Base-by-base conservation (phyloP, 179 eudicot species). In the Beta macrorhiza region DNA sequence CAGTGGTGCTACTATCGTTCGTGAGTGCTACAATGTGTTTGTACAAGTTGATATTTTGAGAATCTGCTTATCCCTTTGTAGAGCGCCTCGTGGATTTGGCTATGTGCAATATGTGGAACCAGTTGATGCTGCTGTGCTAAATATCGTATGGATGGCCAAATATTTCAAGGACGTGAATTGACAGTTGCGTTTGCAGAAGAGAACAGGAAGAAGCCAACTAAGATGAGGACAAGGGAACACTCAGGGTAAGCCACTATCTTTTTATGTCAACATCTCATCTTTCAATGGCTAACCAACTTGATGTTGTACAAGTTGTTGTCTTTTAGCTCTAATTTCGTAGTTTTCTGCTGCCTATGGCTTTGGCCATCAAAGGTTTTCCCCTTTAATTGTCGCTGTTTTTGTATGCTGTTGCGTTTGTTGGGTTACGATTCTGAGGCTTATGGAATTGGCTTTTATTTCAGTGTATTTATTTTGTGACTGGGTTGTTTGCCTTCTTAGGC, bases 61-160 rank as follows among this genome's bases (percentile, higher is more conserved):
- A 44, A 53, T 82, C 63, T 82, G 59, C 76, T 56, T 84, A 14
- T 67, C 79, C 16, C 79, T 32, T 45, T 84, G 83, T 91, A 96
- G 99, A 82, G 92, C 96, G 22, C 98, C 97, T 51, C 84, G 98
- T 75, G 99, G 99, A 53, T 96, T 96, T 91, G 99, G 99, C 58
- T 96, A 94, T 77, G 92, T 96, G 83, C 99, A 96, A 83, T 96
- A 84, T 91, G 92, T 96, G 67, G 97, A 96, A 56, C 97, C 98
- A 62, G 89, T 83, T 83, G 99, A 96, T 87, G 99, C 99, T 81
- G 89, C 91, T 22, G 99, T 81, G 98, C 98, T 56, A 96, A 96
- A 76, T 86, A 96, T 84, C 94, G 93, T 62, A 94, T 96, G 98
- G 97, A 94, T 87, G 99, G 99, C 92, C 51, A 25, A 25, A 25